Evolutionary conservation across 2,329 filamentous ascomycete species (phyloP), one percentile per base, ranked within the genome.

Genomic region (Phoma sp.): DNA sequence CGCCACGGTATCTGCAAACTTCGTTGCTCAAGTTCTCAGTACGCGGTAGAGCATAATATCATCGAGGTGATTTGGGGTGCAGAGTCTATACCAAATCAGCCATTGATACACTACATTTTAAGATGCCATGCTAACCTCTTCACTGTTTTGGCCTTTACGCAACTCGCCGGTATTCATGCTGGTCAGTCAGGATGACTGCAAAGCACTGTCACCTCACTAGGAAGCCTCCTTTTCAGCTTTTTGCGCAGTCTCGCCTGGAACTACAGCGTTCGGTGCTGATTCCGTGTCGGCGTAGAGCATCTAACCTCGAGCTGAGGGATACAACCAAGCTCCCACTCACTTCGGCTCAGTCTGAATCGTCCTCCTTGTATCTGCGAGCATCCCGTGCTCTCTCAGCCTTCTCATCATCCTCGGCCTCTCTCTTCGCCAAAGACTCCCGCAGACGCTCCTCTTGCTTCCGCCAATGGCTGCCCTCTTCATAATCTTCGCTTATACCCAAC

Each of bases 401-500:
- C 43, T 67, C 61, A 13, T 73, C 71, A 36, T 75, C 73, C 41
- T 77, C 73, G 13, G 68, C 68, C 39, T 72, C 73, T 52, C 74
- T 74, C 64, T 78, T 75, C 36, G 74, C 71, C 53, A 79, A 63
- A 17, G 61, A 74, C 51, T 80, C 79, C 48, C 77, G 78, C 62
- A 81, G 72, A 58, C 88, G 82, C 75, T 94, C 90, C 71, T 95
- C 91, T 73, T 96, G 90, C 61, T 86, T 88, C 78, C 85, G 88
- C 90, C 92, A 95, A 74, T 96, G 90, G 44, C 88, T 85, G 6
- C 91, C 92, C 75, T 96, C 91, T 71, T 94, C 88, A 68, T 95
- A 95, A 73, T 94, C 84, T 71, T 88, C 88, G 71, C 88, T 88
- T 68, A 98, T 96, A 44, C 92, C 93, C 63, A 99, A 81, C 7